These are phyloP conservation scores for Ganoderma lucidum DNA, from an alignment of 1,284 basidiomycete genomes.

Conservation along the genomic window DNA sequence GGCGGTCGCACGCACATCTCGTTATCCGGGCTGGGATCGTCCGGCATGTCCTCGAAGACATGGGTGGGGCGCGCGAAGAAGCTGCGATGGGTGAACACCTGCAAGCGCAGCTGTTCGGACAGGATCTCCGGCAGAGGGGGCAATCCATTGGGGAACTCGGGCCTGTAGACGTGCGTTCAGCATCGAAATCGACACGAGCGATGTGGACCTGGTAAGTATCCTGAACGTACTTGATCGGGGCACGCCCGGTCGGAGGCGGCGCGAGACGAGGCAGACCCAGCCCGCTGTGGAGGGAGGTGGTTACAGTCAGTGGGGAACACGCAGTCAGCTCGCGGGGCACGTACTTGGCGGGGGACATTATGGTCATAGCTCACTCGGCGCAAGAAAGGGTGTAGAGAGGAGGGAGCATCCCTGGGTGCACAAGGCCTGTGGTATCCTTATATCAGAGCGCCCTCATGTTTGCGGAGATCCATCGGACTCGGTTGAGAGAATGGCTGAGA, in stretches of 20 bases:
- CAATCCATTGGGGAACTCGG: slow-evolving; percentile 39
- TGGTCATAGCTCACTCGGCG: slow-evolving; percentile 13
- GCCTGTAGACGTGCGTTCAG: slow-evolving; percentile 28
- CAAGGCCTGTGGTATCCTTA: slow-evolving; percentile 7
- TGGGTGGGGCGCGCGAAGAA: slow-evolving; percentile 70
- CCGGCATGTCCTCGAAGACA: slow-evolving; percentile 73
- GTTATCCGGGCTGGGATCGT: slow-evolving; percentile 79
- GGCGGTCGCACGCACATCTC: slow-evolving; percentile 63
- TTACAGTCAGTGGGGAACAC: not conserved
- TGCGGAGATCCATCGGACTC: slow-evolving; percentile 35
- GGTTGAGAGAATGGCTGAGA: slow-evolving; percentile 22
- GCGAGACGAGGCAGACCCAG: slow-evolving; percentile 21
- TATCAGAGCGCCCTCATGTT: slow-evolving; percentile 22
- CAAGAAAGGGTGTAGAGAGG: slow-evolving; percentile 12
- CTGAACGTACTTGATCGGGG: slow-evolving; percentile 25
- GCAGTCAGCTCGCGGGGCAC: not conserved
- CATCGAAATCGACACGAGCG: not conserved
- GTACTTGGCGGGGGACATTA: slow-evolving; percentile 20
- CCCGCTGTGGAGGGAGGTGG: not conserved
- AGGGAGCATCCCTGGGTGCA: not conserved
- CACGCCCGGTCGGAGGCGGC: slow-evolving; percentile 26
- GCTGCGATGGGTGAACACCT: slow-evolving; percentile 79
- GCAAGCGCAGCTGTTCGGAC: slow-evolving; percentile 50
- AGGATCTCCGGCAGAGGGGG: slow-evolving; percentile 62
- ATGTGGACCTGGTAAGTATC: no score